Percentiles rank a stretch among this genome's conserved stretches.
Evolutionary conservation across 2,329 filamentous ascomycete species (phyloP).

Genomic region (Coniochaeta sp.): DNA sequence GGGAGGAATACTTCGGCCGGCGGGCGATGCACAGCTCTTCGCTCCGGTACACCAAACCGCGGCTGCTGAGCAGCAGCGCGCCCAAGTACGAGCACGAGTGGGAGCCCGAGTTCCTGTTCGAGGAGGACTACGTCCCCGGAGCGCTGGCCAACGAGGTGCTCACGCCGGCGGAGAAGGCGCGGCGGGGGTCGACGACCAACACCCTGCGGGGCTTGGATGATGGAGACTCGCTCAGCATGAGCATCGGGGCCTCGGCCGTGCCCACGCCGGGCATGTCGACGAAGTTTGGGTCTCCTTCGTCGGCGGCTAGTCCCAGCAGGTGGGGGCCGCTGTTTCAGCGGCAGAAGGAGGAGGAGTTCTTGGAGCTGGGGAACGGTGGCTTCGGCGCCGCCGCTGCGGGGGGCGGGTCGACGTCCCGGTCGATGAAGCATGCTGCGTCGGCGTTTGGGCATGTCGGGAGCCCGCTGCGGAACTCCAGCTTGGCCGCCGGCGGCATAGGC

Average conservation of each 20-base stretch:
- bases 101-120: conserved; percentile 67
- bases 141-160: conserved; percentile 55
- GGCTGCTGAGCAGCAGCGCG: conserved; percentile 61
- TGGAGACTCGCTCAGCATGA: conserved; percentile 34
- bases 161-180: conserved; percentile 60
- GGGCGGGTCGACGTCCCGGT: conserved; percentile 8
- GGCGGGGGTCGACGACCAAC: conserved; percentile 43
- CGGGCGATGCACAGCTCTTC: conserved; percentile 61
- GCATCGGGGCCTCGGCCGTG: not conserved
- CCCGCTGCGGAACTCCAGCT: conserved; percentile 54
- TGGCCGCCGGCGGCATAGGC: conserved; percentile 47
- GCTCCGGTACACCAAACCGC: conserved; percentile 54
- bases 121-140: conserved; percentile 82
- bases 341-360: conserved; percentile 50
- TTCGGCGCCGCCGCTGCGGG: conserved; percentile 15
- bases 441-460: conserved; percentile 60
- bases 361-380: conserved; percentile 20
- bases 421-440: conserved; percentile 38
- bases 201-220: conserved; percentile 28
- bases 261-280: conserved; percentile 18
- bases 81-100: conserved; percentile 53
- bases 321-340: conserved; percentile 56
- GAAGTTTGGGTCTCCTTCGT: conserved; percentile 56
- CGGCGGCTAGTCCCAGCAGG: conserved; percentile 48
- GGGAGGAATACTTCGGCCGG: conserved; percentile 60